phyloP scores from a whole-genome alignment of 805 yeast species.

The Ogataea pignaliae region DNA sequence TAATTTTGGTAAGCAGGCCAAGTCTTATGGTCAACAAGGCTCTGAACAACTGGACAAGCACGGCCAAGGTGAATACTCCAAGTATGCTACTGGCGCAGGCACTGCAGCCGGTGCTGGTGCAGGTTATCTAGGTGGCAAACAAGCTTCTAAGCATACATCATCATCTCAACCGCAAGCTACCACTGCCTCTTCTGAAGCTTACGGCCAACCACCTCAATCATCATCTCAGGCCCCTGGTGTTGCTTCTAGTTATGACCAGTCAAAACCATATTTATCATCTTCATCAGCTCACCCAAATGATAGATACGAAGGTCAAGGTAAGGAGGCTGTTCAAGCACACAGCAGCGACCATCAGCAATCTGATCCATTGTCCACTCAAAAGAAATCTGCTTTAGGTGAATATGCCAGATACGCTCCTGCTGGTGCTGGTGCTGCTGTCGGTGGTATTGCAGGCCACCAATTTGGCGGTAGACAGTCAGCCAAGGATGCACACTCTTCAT shows the following conservation, averaged over 20 bases:
- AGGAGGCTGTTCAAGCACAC: not conserved
- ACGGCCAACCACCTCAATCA: not conserved
- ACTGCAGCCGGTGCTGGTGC: constrained; percentile 10
- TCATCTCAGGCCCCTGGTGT: not conserved
- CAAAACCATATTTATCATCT: too few relatives aligned
- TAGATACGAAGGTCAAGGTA: not conserved
- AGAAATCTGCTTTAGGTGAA: too few relatives aligned
- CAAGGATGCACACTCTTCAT: too few relatives aligned
- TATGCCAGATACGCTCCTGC: too few relatives aligned
- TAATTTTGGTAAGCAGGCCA: not conserved
- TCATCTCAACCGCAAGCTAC: not conserved
- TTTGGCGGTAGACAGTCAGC: too few relatives aligned
- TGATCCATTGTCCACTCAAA: too few relatives aligned
- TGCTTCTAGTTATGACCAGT: too few relatives aligned
- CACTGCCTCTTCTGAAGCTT: not conserved
- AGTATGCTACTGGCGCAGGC: constrained; percentile 9
- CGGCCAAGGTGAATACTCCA: constrained; percentile 3
- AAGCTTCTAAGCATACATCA: not conserved
- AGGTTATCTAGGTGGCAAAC: constrained; percentile 3
- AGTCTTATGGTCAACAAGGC: not conserved
- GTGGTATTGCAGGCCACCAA: too few relatives aligned
- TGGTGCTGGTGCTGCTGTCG: too few relatives aligned
- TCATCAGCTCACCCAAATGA: not conserved
- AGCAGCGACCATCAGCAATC: too few relatives aligned
- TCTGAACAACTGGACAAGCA: not conserved